Evolutionary conservation across 306 rosid species (phyloP), one percentile per base, ranked within the genome.

Genomic region (Boehmeria nivea): DNA sequence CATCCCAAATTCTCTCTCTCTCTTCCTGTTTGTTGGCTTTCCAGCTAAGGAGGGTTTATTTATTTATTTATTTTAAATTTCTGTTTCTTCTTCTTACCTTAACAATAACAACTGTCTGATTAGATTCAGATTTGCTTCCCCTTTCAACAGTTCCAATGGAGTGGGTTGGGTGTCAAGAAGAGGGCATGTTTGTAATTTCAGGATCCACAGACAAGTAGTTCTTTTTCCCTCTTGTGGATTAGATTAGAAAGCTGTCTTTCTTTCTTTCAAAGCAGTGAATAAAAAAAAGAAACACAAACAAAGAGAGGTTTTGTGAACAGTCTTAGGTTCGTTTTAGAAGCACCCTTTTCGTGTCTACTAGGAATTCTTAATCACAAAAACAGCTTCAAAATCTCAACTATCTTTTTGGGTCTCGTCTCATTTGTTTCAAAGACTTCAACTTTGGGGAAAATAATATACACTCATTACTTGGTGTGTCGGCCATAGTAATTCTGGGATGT

Each of bases 181-280:
- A 75, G 76, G 76, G 70, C 33, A 57, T 61, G 54, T 20, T 51
- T 51, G 76, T 69, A 64, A 60, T 70, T 70, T 65, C 42, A 27
- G 56, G 57, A 49, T 62, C 60, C 46, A 47, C 31, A 38, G 5
- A 53, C 26, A 31, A n/a, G 23, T 44, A 49, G 45, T 46, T 57
- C 20, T 21, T 22, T 74, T 31, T 50, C 19, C 51, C 59, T 64
- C 37, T 43, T n/a, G n/a, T n/a, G n/a, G n/a, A n/a, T 31, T 43
- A 31, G 57, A 58, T 40, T 40, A 39, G 54, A 68, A 45, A 58
- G 62, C 25, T 36, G 22, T 62, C 39, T 38, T 38, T 36, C 25
- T 34, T 39, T 59, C 40, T 13, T 34, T 12, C 34, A 31, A 44
- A 51, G 43, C 50, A 28, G 75, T 48, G 57, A n/a, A n/a, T n/a